Evolutionary conservation across 176 grass and related monocot species (phyloP).

Genomic region (Bromus sterilis): DNA sequence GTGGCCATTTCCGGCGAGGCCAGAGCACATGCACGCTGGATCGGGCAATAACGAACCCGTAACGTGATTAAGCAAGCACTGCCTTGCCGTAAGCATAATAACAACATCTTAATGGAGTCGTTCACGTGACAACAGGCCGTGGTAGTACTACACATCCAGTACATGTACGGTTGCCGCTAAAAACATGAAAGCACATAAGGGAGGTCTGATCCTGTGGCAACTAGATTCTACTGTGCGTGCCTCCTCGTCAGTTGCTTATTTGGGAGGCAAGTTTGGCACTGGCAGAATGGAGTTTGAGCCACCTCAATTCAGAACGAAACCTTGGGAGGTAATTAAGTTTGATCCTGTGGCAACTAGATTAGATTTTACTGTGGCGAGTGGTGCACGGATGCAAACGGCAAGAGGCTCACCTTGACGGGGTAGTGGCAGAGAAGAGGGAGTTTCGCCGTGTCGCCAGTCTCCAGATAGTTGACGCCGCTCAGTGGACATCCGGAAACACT

Average conservation of each 20-base stretch:
- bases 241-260: too few relatives aligned
- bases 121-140: not conserved
- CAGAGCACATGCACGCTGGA: not conserved
- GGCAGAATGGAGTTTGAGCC: too few relatives aligned
- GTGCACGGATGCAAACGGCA: not conserved
- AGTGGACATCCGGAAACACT: conserved; percentile 55
- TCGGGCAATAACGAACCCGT: not conserved
- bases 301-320: too few relatives aligned
- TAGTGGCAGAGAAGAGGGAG: conserved; percentile 89
- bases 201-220: not conserved
- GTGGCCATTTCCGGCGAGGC: conserved; percentile 21
- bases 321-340: too few relatives aligned
- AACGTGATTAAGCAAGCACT: not conserved
- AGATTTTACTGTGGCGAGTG: not conserved
- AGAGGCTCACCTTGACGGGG: conserved; percentile 64
- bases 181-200: not conserved
- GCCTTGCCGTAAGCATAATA: not conserved
- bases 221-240: not conserved
- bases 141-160: not conserved
- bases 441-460: conserved; percentile 57
- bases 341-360: not conserved
- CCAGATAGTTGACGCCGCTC: conserved; percentile 31
- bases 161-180: not conserved
- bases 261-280: too few relatives aligned
- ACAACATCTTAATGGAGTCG: not conserved